Evolutionary conservation across 805 yeast genomes (phyloP).

Genomic region (Lachancea sp.): DNA sequence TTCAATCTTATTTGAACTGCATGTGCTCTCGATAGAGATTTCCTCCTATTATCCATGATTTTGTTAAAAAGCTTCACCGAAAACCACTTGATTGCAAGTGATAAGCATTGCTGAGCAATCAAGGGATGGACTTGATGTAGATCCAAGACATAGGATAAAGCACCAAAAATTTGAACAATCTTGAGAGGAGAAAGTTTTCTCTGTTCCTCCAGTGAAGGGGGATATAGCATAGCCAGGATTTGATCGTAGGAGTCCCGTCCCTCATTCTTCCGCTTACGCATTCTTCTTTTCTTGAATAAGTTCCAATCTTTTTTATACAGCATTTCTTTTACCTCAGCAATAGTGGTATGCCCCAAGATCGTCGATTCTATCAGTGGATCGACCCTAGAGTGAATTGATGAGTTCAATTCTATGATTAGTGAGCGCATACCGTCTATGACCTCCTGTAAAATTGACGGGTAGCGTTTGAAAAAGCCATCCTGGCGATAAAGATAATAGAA

Average conservation of each 20-base stretch:
- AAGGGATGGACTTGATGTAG: conserved; percentile 75
- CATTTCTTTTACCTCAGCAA: conserved; percentile 74
- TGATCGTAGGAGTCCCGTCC: conserved; percentile 51
- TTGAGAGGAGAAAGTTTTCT: conserved; percentile 85
- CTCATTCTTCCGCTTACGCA: conserved; percentile 12
- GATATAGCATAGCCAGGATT: conserved; percentile 67
- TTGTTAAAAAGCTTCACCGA: conserved; percentile 68
- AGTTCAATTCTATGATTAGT: conserved; percentile 56
- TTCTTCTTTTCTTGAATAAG: conserved; percentile 41
- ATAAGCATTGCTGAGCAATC: conserved; percentile 68
- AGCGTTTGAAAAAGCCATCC: conserved; percentile 45
- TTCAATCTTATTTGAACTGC: conserved; percentile 90
- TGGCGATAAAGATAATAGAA: conserved; percentile 73
- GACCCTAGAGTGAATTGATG: conserved; percentile 57
- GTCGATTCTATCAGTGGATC: conserved; percentile 56
- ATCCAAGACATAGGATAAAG: conserved; percentile 77
- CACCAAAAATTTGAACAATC: conserved; percentile 80
- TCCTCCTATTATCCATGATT: conserved; percentile 53
- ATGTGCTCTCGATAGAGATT: conserved; percentile 67
- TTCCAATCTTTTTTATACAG: conserved; percentile 72
- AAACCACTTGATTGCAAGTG: conserved; percentile 74
- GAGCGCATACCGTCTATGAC: conserved; percentile 50
- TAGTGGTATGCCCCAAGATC: conserved; percentile 66
- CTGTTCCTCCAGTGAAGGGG: conserved; percentile 75
- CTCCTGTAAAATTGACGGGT: conserved; percentile 58